Percentiles rank a stretch among this genome's conserved stretches.
Evolutionary conservation across 2,329 filamentous ascomycete genomes (phyloP).

Genomic region (Bipolaris bicolor): DNA sequence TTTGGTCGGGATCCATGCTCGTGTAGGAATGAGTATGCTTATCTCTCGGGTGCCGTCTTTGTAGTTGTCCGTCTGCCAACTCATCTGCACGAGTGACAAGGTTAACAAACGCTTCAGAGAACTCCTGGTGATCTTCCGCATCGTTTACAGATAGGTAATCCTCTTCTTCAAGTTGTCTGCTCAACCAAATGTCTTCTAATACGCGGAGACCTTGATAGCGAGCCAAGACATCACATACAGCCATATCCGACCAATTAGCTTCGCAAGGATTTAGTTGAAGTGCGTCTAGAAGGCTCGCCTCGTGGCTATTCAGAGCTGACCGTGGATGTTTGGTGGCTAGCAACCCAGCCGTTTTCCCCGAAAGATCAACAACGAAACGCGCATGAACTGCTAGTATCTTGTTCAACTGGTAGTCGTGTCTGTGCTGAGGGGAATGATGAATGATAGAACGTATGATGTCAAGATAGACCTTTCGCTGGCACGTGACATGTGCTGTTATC

Average conservation of each 20-base stretch:
- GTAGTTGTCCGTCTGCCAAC: conserved; percentile 8
- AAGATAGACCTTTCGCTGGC: conserved; percentile 19
- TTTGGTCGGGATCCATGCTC: conserved; percentile 26
- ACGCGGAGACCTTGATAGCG: conserved; percentile 33
- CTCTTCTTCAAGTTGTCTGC: conserved; percentile 17
- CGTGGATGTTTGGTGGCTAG: conserved; percentile 3
- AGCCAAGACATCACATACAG: conserved; percentile 30
- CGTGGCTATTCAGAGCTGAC: conserved; percentile 9
- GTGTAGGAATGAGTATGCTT: conserved; percentile 13
- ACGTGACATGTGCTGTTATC: conserved; percentile 17
- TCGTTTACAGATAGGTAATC: conserved; percentile 24
- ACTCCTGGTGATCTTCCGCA: conserved; percentile 3
- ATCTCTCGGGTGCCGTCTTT: conserved; percentile 1
- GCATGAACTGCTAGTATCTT: conserved; percentile 25
- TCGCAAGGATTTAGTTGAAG: conserved; percentile 2
- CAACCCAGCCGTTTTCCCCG: conserved; percentile 4
- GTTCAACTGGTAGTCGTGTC: conserved; percentile 33
- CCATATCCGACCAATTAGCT: conserved; percentile 18
- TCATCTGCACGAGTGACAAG: conserved; percentile 14
- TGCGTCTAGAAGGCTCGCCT: neutral
- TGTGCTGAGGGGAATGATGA: conserved; percentile 18
- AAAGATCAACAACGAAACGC: conserved; percentile 25
- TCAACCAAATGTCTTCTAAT: conserved; percentile 31
- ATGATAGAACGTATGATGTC: conserved; percentile 37
- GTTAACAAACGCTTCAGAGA: conserved; percentile 4